phyloP scores from a whole-genome alignment of 2,329 filamentous ascomycete species.

The Fusarium subtropicale region DNA sequence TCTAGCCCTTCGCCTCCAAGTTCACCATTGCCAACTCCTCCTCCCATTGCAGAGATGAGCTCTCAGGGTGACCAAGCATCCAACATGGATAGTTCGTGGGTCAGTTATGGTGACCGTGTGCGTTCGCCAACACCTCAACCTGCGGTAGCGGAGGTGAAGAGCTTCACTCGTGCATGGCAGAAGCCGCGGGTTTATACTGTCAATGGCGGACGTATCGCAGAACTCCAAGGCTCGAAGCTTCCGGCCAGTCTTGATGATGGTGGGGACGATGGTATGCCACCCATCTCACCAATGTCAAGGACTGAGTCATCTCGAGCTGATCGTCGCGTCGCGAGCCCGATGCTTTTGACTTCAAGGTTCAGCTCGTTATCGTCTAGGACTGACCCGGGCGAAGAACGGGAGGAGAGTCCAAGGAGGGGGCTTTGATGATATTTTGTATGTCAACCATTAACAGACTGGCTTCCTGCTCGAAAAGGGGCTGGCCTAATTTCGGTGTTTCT shows the following conservation, averaged over 20 bases:
- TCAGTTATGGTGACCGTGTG: slow-evolving; percentile 34
- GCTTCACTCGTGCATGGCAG: slow-evolving; percentile 39
- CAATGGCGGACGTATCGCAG: slow-evolving; percentile 18
- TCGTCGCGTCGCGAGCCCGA: slow-evolving; percentile 17
- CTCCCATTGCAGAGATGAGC: slow-evolving; percentile 9
- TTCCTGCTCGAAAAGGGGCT: slow-evolving; percentile 5
- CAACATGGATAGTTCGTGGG: slow-evolving; percentile 30
- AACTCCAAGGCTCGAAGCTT: slow-evolving; percentile 11
- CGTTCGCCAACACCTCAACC: slow-evolving; percentile 44
- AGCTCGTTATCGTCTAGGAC: slow-evolving; percentile 16
- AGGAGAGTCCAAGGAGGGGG: background rate
- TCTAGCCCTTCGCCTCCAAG: slow-evolving; percentile 1
- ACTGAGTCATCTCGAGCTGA: background rate
- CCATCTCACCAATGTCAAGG: slow-evolving; percentile 21
- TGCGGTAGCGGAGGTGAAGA: slow-evolving; percentile 42
- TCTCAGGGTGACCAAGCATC: slow-evolving; percentile 9
- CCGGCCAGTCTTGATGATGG: background rate
- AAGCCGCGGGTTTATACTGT: slow-evolving; percentile 44
- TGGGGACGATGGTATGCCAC: background rate
- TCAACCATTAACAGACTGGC: background rate
- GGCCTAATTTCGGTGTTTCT: slow-evolving; percentile 27
- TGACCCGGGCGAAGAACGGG: background rate
- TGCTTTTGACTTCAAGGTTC: slow-evolving; percentile 21
- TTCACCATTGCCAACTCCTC: slow-evolving; percentile 7
- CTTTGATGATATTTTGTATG: background rate